Conservation (phyloP, 805 yeast species). For the Hemisphaericaspora nanyangensis region DNA sequence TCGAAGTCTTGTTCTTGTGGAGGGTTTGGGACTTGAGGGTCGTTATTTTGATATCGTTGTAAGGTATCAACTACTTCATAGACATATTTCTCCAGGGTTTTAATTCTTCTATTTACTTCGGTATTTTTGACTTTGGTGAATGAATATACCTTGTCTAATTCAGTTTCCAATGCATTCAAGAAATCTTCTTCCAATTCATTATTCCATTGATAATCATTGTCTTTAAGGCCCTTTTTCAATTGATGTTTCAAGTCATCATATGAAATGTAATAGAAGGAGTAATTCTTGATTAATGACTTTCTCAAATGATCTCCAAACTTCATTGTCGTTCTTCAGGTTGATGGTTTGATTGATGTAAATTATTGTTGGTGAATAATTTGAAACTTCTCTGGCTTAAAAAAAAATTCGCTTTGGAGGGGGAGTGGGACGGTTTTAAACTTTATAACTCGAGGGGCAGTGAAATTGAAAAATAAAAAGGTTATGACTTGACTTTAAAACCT, state of each 20-base stretch:
- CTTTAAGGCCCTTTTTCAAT: constrained; percentile 63
- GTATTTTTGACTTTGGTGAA: constrained; percentile 85
- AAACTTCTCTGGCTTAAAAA: too few species aligned
- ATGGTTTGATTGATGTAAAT: not conserved
- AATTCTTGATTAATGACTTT: constrained; percentile 84
- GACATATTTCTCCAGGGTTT: constrained; percentile 73
- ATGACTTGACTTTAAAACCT: too few species aligned
- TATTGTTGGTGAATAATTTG: too few species aligned
- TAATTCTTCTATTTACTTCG: constrained; percentile 81
- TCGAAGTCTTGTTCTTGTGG: constrained; percentile 43
- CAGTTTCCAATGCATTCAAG: constrained; percentile 68
- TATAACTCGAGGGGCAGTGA: too few species aligned
- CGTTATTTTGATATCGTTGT: constrained; percentile 15
- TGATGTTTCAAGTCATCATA: constrained; percentile 88
- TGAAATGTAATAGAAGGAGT: constrained; percentile 83
- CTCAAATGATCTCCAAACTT: constrained; percentile 94
- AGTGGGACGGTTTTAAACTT: too few species aligned
- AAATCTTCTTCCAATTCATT: constrained; percentile 79
- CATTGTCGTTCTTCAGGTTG: constrained; percentile 59
- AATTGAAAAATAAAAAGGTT: too few species aligned
- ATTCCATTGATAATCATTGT: constrained; percentile 62
- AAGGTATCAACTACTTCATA: constrained; percentile 55
- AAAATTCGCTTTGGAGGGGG: too few species aligned
- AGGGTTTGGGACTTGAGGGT: constrained; percentile 22
- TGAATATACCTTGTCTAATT: constrained; percentile 88